A percentile compares a stretch with the other conserved stretches of the same genome.
Evolutionary conservation across 768 basidiomycete genomes (phyloP).

Genomic region (Russula virescens): DNA sequence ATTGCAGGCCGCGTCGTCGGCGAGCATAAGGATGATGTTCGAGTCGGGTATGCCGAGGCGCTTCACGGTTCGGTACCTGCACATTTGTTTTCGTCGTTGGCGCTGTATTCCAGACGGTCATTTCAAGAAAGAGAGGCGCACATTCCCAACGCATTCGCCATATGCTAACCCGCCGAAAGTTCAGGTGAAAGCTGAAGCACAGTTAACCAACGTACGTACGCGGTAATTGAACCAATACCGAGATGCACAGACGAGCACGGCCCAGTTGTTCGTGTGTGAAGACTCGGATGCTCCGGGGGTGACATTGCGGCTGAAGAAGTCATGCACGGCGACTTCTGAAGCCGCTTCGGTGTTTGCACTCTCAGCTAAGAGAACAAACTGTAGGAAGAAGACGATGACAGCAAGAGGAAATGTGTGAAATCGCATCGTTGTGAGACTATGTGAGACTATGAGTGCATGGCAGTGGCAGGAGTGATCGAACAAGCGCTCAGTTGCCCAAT

Average conservation of each 20-base stretch:
- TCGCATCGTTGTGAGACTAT: conserved; percentile 2
- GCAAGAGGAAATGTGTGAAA: neutral
- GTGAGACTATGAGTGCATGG: conserved; percentile 3
- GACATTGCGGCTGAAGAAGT: conserved; percentile 14
- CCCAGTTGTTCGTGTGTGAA: conserved; percentile 96
- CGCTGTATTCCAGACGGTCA: neutral
- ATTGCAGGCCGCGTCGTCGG: conserved; percentile 95
- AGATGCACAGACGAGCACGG: conserved; percentile 90
- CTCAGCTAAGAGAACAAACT: neutral
- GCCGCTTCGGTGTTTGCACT: neutral
- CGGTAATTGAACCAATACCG: conserved; percentile 99
- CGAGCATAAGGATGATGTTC: conserved; percentile 98
- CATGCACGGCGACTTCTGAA: neutral
- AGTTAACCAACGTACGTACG: conserved; percentile 42
- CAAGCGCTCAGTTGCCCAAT: neutral
- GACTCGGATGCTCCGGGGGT: conserved; percentile 15
- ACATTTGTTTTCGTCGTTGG: neutral
- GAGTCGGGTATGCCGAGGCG: conserved; percentile 97
- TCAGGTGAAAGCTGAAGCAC: neutral
- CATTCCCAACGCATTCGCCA: conserved; percentile 98
- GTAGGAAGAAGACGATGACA: conserved; percentile 9
- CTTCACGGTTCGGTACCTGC: conserved; percentile 96
- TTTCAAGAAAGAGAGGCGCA: conserved; percentile 35
- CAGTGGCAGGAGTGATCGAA: too few relatives aligned
- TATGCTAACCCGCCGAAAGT: conserved; percentile 55